Conservation (phyloP, 352 stramenopile species). For the Pythium insidiosum region DNA sequence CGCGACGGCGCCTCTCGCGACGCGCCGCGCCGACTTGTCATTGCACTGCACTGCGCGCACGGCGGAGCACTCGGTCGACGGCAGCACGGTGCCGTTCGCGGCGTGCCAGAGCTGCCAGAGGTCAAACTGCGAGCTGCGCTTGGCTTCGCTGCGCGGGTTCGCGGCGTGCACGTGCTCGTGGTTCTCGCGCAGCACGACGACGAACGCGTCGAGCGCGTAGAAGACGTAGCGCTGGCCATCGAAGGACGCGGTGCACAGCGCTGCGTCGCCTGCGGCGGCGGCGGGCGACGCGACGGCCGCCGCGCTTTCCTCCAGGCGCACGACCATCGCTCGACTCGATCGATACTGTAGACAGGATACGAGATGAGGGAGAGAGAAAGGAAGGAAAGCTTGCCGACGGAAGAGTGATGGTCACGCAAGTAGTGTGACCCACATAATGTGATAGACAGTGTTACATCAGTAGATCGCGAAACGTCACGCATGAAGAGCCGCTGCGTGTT, state of each 20-base stretch:
- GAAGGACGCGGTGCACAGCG: slow-evolving; percentile 34
- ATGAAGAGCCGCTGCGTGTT: no score
- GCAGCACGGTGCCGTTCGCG: slow-evolving; percentile 51
- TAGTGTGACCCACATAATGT: no score
- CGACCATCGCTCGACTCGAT: no score
- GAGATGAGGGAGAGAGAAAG: no score
- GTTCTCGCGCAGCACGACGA: slow-evolving; percentile 57
- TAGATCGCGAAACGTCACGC: no score
- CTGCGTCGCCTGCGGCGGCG: background rate
- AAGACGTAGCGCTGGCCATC: slow-evolving; percentile 53
- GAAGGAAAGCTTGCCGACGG: no score
- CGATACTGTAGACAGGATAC: no score
- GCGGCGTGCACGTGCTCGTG: slow-evolving; percentile 7
- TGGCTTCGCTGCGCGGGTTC: slow-evolving; percentile 17
- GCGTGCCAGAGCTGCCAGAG: slow-evolving; percentile 66
- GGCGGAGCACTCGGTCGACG: no score
- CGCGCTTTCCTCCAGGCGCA: slow-evolving; percentile 34
- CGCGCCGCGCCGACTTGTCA: no score
- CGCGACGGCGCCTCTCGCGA: slow-evolving; percentile 43
- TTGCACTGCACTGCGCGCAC: no score
- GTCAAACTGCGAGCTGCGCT: slow-evolving; percentile 36
- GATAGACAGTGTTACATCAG: no score
- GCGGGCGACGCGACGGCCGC: slow-evolving; percentile 36
- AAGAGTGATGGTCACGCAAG: no score
- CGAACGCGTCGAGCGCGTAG: slow-evolving; percentile 38